Evolutionary conservation across 1,139 yeast species (phyloP), one percentile per base, ranked within the genome.

Genomic region (Taphrina flavorubra): DNA sequence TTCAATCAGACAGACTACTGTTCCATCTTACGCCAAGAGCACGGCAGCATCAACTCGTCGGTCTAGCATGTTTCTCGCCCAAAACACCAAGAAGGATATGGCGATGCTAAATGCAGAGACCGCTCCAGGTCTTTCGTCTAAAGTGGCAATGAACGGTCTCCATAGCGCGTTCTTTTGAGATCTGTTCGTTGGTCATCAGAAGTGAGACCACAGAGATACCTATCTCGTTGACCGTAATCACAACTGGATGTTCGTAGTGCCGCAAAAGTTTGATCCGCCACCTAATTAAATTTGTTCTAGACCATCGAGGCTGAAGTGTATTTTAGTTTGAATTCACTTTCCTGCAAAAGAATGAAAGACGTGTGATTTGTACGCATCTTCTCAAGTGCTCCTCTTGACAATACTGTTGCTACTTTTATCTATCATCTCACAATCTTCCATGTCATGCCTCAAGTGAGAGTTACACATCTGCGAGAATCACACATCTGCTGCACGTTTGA

Each of bases 1-100:
- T 13, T 42, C 31, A 16, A 11, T 11, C 20, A 53, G 39, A 20
- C 31, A n/a, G n/a, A 44, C 47, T 5, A 44, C 3, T 44, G 47
- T 58, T 14, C 62, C 62, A 13, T 58, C 62, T 8, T 58, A 58
- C 20, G 62, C 62, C 53, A 58, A 58, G 25, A 58, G 62, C 46
- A 58, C 62, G 14, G 62, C 62, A 8, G 62, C 62, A 7, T 58
- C 62, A 5, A n/a, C 42, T n/a, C 37, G 62, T 7, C 18, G 62
- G 36, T 42, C 62, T 8, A 46, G 62, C 20, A 44, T 44, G 47
- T 44, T 44, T 16, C 47, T 44, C n/a, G 18, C 47, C 5, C 47
- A 44, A n/a, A 44, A 44, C n/a, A 4, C 18, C 8, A 44, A n/a
- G n/a, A 44, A 44, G 47, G 47, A 44, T 14, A 39, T 7, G 47